Base-by-base conservation (phyloP, 2,329 filamentous ascomycete genomes). In the Magnaporthiopsis poae region DNA sequence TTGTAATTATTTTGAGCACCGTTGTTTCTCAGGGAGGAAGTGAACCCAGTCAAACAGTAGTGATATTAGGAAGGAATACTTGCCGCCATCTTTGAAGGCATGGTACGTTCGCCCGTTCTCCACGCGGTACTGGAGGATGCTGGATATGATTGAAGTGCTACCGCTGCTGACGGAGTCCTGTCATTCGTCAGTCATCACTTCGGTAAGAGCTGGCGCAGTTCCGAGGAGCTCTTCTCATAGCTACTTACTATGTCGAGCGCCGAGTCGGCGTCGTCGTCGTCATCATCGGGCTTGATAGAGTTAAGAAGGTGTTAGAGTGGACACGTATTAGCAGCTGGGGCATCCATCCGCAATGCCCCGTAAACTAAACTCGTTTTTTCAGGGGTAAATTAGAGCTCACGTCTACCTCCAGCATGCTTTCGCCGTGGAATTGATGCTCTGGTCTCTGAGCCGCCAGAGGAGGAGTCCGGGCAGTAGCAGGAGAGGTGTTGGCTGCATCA, bases 81-180 rank as follows among this genome's bases (percentile, higher is more conserved):
- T 36, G 60, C 63, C 60, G 27, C 63, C 63, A 39, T 29, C 63
- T 56, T 65, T 65, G 63, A 35, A 65, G 3, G 63, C 46, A 61
- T 65, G 63, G 15, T 65, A 65, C 4, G 63, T 65, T 5, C 63
- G 46, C 31, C 63, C 63, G n/a, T 65, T 65, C 36, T 65, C 63
- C 8, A 65, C 63, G 15, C 63, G 46, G 27, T 65, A 65, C 29
- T 65, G 61, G 18, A 65, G 59, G 31, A 65, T 65, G 29, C 46
- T 65, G 15, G 46, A 65, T 27, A 56, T 56, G 12, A 65, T 56
- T 18, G 63, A 65, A 56, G 63, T 31, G 13, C 63, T 65, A 15
- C 46, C 61, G 25, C 61, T 35, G 11, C 61, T 35, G n/a, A 63
- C 25, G 9, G 61, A 63, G 25, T 35, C 27, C 61, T 63, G 7